These are phyloP conservation scores for Podospora conica DNA, from an alignment of 495 filamentous ascomycete species.

Conservation along the genomic window DNA sequence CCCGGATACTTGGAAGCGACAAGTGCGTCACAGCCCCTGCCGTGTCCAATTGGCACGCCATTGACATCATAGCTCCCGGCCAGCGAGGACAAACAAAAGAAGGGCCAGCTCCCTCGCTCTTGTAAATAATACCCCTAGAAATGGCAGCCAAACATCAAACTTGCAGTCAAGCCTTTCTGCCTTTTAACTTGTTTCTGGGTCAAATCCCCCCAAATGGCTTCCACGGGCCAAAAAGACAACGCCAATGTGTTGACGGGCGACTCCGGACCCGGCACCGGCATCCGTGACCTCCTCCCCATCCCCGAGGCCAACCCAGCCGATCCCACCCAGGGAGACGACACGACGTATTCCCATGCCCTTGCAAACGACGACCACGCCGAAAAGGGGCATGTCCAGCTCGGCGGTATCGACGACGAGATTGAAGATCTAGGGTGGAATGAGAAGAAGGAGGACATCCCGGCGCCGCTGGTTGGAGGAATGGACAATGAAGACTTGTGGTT, in stretches of 20 bases:
- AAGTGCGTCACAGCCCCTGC: neutral
- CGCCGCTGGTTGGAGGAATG: slow-evolving; percentile 63
- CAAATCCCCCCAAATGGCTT: neutral
- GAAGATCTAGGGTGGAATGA: slow-evolving; percentile 72
- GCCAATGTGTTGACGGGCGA: slow-evolving; percentile 14
- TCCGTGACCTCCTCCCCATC: slow-evolving; percentile 32
- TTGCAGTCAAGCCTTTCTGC: neutral
- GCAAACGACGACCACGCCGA: slow-evolving; percentile 28
- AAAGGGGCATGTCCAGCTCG: slow-evolving; percentile 30
- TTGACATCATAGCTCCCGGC: neutral
- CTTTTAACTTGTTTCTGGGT: neutral
- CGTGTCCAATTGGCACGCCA: neutral
- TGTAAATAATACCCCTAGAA: too few relatives aligned
- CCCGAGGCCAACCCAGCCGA: slow-evolving; percentile 29
- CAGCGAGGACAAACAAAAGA: neutral
- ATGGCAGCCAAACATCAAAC: neutral
- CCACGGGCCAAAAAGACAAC: neutral
- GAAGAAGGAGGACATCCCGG: slow-evolving; percentile 48
- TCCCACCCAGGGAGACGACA: slow-evolving; percentile 15
- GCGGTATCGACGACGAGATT: slow-evolving; percentile 40
- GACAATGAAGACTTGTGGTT: slow-evolving; percentile 83
- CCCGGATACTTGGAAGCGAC: neutral
- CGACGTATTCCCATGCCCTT: slow-evolving; percentile 33
- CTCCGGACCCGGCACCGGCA: slow-evolving; percentile 18
- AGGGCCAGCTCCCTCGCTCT: neutral